Percentiles rank a stretch among this genome's conserved stretches.
phyloP scores from a whole-genome alignment of 2,329 filamentous ascomycete species.

The Tolypocladium paradoxum region DNA sequence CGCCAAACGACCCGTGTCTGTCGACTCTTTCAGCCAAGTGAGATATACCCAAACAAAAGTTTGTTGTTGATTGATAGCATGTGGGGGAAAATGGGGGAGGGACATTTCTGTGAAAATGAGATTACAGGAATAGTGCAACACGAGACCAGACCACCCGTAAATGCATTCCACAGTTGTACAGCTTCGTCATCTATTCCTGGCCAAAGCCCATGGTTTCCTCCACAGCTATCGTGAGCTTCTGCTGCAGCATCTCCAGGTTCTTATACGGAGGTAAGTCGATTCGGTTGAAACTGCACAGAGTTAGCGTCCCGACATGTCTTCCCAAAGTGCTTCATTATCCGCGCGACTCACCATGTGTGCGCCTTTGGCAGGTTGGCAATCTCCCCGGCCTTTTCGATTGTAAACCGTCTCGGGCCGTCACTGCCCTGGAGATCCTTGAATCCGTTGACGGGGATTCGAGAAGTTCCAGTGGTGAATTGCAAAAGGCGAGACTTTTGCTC shows the following conservation, averaged over 20 bases:
- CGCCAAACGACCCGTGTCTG: constrained; percentile 19
- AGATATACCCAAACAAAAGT: constrained; percentile 18
- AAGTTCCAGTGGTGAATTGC: constrained; percentile 96
- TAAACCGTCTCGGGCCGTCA: constrained; percentile 89
- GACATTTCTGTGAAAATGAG: background rate
- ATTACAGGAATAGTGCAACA: background rate
- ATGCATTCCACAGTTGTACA: background rate
- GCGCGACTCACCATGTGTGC: constrained; percentile 75
- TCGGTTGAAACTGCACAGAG: constrained; percentile 76
- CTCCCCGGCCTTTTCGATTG: constrained; percentile 95
- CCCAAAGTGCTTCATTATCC: background rate
- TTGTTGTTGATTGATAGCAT: constrained; percentile 2
- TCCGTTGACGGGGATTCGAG: constrained; percentile 94
- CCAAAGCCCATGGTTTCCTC: constrained; percentile 99
- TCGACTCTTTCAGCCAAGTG: constrained; percentile 18
- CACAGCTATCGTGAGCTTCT: constrained; percentile 91
- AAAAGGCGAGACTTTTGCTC: constrained; percentile 95
- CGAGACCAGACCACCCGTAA: background rate
- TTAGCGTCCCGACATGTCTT: background rate
- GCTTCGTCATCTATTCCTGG: constrained; percentile 59
- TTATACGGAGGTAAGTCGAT: constrained; percentile 93
- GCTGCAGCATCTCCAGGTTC: constrained; percentile 68
- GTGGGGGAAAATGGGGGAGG: background rate
- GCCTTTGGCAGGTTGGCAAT: constrained; percentile 86
- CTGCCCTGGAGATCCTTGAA: constrained; percentile 99